Evolutionary conservation across 2,329 filamentous ascomycete genomes (phyloP).

Genomic region (Fusarium tanahbumbuense): DNA sequence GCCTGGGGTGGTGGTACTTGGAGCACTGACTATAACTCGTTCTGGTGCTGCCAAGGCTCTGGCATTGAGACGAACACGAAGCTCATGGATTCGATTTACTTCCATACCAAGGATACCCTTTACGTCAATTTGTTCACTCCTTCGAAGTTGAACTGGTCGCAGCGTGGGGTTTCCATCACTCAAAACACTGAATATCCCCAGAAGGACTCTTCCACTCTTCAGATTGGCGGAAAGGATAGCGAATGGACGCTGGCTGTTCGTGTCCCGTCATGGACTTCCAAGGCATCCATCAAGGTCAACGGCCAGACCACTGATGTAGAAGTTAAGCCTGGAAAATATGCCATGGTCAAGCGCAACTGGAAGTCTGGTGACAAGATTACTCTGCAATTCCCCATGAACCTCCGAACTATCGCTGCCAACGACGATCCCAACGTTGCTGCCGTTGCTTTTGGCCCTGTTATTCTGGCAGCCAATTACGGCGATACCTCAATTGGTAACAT

Average conservation of each 20-base stretch:
- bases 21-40: slow-evolving; percentile 64
- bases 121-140: slow-evolving; percentile 64
- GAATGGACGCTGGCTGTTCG: slow-evolving; percentile 56
- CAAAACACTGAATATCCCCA: slow-evolving; percentile 59
- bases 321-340: slow-evolving; percentile 54
- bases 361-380: slow-evolving; percentile 56
- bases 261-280: slow-evolving; percentile 59
- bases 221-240: slow-evolving; percentile 51
- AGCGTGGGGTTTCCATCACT: slow-evolving; percentile 53
- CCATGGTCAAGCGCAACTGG: slow-evolving; percentile 57
- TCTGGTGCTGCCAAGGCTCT: slow-evolving; percentile 67
- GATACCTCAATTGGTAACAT: slow-evolving; percentile 37
- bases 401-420: slow-evolving; percentile 59
- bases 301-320: slow-evolving; percentile 47
- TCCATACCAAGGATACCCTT: slow-evolving; percentile 54
- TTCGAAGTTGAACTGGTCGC: slow-evolving; percentile 58
- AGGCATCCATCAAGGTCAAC: slow-evolving; percentile 57
- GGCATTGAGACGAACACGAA: slow-evolving; percentile 66
- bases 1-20: slow-evolving; percentile 66
- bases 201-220: slow-evolving; percentile 54
- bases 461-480: slow-evolving; percentile 61
- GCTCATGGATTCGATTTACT: slow-evolving; percentile 65
- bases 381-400: slow-evolving; percentile 59
- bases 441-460: slow-evolving; percentile 59
- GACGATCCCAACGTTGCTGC: slow-evolving; percentile 58